These are phyloP conservation scores for Bacidia rubella DNA, from an alignment of 495 filamentous ascomycete genomes.

Conservation along the genomic window DNA sequence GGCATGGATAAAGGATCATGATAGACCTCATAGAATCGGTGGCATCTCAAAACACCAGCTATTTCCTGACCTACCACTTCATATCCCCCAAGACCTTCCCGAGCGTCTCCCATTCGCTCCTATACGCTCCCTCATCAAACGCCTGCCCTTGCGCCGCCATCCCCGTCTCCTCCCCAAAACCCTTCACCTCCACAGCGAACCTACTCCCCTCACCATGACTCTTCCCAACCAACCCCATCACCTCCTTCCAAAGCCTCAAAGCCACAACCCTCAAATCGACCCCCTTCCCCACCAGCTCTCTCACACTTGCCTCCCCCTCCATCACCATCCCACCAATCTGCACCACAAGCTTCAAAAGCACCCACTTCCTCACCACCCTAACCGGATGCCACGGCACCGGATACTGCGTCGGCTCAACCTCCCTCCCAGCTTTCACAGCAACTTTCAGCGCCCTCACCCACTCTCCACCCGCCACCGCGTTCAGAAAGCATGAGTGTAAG, in stretches of 20 bases:
- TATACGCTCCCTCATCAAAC: background rate
- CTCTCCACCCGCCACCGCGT: slow-evolving; percentile 20
- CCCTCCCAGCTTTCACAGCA: slow-evolving; percentile 26
- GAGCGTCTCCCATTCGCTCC: slow-evolving; percentile 1
- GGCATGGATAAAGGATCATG: too few relatives aligned
- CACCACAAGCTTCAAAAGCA: slow-evolving; percentile 27
- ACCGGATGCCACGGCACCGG: slow-evolving; percentile 27
- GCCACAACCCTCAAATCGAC: slow-evolving; percentile 7
- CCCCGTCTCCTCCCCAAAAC: slow-evolving; percentile 15
- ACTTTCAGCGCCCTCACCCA: slow-evolving; percentile 27
- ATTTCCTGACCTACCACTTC: background rate
- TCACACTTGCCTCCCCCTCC: background rate
- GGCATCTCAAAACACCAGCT: background rate
- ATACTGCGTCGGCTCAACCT: slow-evolving; percentile 29
- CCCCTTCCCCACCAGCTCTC: background rate
- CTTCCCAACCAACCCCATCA: slow-evolving; percentile 22
- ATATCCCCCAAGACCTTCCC: background rate
- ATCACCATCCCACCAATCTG: slow-evolving; percentile 15
- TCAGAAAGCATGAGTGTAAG: slow-evolving; percentile 27
- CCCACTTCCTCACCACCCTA: slow-evolving; percentile 31
- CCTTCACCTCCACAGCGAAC: slow-evolving; percentile 25
- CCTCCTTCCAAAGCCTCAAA: background rate
- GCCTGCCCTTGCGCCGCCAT: background rate
- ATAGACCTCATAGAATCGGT: too few relatives aligned
- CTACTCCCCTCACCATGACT: slow-evolving; percentile 42